These are phyloP conservation scores for Candida schatavii DNA, from an alignment of 805 yeast species.

Conservation along the genomic window DNA sequence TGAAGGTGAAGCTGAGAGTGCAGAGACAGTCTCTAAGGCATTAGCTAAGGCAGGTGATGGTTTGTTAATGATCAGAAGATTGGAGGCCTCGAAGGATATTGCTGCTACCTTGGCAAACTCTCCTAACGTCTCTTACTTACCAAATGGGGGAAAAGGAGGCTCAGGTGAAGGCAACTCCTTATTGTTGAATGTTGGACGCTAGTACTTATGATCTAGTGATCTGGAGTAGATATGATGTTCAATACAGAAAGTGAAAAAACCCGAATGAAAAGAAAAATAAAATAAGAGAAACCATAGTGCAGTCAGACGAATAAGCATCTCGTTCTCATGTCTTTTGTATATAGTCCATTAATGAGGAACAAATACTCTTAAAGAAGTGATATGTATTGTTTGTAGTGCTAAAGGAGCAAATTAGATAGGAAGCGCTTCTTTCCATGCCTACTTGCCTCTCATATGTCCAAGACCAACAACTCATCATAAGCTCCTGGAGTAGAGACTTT, in stretches of 20 bases:
- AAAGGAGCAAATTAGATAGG: too few species aligned
- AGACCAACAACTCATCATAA: constrained; percentile 32
- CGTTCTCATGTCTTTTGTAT: too few species aligned
- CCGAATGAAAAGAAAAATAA: background rate
- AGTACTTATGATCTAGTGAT: too few species aligned
- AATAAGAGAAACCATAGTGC: background rate
- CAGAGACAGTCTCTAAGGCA: constrained; percentile 91
- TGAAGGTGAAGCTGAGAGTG: constrained; percentile 99
- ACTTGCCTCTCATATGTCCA: constrained; percentile 19
- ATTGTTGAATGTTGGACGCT: constrained; percentile 69
- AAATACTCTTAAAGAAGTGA: too few species aligned
- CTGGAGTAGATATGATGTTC: too few species aligned
- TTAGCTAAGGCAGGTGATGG: constrained; percentile 95
- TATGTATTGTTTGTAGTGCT: too few species aligned
- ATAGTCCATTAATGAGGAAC: too few species aligned
- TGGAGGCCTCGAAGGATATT: constrained; percentile 95
- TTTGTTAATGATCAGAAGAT: constrained; percentile 84
- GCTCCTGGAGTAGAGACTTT: constrained; percentile 46
- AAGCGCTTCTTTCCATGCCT: too few species aligned
- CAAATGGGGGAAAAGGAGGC: constrained; percentile 43
- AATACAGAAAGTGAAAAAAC: background rate
- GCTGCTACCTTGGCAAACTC: constrained; percentile 83
- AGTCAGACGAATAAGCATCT: background rate
- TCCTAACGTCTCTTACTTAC: constrained; percentile 85
- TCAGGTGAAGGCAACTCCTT: constrained; percentile 47